Base-by-base conservation (phyloP, 2,329 filamentous ascomycete genomes). In the Simplicillium sp. region DNA sequence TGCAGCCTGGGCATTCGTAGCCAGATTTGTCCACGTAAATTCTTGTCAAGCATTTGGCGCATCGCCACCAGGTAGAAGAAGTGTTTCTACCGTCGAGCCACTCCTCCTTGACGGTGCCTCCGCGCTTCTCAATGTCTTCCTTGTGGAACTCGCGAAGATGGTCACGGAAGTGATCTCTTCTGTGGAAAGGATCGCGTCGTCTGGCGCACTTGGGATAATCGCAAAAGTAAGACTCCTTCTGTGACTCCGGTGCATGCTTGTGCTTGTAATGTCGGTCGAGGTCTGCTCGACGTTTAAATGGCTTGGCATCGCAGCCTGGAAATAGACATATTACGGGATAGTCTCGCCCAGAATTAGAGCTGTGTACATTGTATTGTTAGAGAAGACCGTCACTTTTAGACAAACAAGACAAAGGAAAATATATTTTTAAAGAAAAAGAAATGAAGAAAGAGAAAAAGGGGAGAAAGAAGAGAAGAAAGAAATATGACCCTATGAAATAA, bases 111-210 rank as follows among this genome's bases (percentile, higher is more conserved):
- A 56, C 46, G 38, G 54, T 49, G 16, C 54, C 54, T 20, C 66
- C 65, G 14, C 70, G 66, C 58, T 70, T 70, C 48, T 63, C 59
- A 29, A 75, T 64, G 44, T 76, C 71, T 50, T 79, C 75, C 41
- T 62, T 61, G 60, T 79, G 75, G 46, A 62, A 73, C 36, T 72
- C 66, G 28, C 75, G 66, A 31, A 75, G 64, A 52, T 79, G 75
- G 43, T 76, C 73, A 31, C 74, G 65, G 51, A 67, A 75, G 56
- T 78, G 75, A 46, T 79, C 75, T 28, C 68, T 65, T 29, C 75
- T 66, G 48, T 64, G 61, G 50, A 78, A 77, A 2, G 72, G 67
- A 3, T 64, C 56, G 6, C 53, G 51, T 20, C 56, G 57, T 7
- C 75, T 67, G 17, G 54, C 44, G 51, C 75, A 77, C 39, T 54